Percentiles rank a stretch among this genome's conserved stretches.
phyloP scores from a whole-genome alignment of 345 rosid species.

The Syzygium grande region DNA sequence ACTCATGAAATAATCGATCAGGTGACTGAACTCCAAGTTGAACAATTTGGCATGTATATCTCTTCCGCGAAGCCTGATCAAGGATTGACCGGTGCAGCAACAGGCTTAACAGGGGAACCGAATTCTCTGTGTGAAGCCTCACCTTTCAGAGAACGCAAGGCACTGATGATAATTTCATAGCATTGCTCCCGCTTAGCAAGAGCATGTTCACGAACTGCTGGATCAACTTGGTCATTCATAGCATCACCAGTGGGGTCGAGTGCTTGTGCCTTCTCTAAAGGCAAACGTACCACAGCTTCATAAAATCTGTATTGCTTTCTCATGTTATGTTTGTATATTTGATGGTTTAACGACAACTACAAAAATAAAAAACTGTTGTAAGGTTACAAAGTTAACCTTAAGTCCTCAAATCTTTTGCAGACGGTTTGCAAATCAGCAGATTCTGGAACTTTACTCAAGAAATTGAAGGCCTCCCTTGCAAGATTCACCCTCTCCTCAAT shows the following conservation, averaged over 20 bases:
- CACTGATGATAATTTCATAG: constrained; percentile 76
- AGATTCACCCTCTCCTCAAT: constrained; percentile 73
- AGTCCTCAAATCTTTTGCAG: constrained; percentile 94
- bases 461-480: constrained; percentile 81
- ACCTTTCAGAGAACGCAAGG: constrained; percentile 68
- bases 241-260: constrained; percentile 96
- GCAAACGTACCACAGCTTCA: constrained; percentile 93
- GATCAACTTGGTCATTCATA: constrained; percentile 80
- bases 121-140: constrained; percentile 38
- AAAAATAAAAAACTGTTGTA: background rate
- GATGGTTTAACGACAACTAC: background rate
- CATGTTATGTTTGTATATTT: constrained; percentile 8
- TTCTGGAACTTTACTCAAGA: constrained; percentile 85
- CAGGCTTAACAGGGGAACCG: constrained; percentile 50
- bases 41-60: constrained; percentile 86
- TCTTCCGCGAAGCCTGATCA: constrained; percentile 66
- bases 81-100: constrained; percentile 34
- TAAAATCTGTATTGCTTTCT: constrained; percentile 59
- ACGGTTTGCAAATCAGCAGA: constrained; percentile 89
- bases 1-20: constrained; percentile 84
- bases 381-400: constrained; percentile 43
- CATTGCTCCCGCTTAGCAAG: constrained; percentile 76
- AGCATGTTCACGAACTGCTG: constrained; percentile 63
- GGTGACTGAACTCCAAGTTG: constrained; percentile 92
- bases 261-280: constrained; percentile 89